Evolutionary conservation across 208 protist genomes (phyloP), one percentile per base, ranked within the genome.

Genomic region (Leishmania turanica): DNA sequence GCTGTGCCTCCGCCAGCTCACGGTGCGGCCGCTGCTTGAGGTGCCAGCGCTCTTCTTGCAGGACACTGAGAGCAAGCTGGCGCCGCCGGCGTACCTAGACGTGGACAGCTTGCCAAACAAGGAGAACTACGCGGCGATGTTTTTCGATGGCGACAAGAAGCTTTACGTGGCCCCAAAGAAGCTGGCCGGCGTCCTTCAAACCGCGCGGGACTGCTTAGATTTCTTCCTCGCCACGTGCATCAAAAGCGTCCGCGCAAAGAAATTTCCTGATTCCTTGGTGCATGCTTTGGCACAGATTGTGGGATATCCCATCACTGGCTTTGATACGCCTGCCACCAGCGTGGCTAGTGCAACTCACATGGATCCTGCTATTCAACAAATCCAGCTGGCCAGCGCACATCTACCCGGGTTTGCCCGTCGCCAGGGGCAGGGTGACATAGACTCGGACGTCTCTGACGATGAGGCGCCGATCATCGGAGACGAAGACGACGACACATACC

Each of bases 111-210:
- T 92, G 53, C 85, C 90, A 34, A 62, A 91, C 73, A 89, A 79
- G 56, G 88, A 89, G 62, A 78, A 89, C 31, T 89, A 91, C 75
- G 79, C 86, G 0, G 94, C 85, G 6, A 84, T 97, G 70, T 89
- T 96, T 60, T 96, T 96, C 80, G 94, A 97, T 79, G 91, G 92
- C 0, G 92, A 90, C 79, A 96, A 95, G 79, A 97, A 96, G 79
- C 54, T 95, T 60, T 97, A 91, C 77, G 74, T 96, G 6, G 88
- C 92, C 47, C 81, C 89, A 24, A 81, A 90, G 11, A 71, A 74
- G 58, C 79, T 93, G 24, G 94, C 91, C 45, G 65, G 69, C 21
- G 82, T 88, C 19, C 62, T 97, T 51, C 84, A 91, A 77, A 89
- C 90, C 58, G 86, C 90, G 40, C 88, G 93, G 9, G 87, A 95